Evolutionary conservation across 2,329 filamentous ascomycete genomes (phyloP).

Genomic region (Beauveria sp.): DNA sequence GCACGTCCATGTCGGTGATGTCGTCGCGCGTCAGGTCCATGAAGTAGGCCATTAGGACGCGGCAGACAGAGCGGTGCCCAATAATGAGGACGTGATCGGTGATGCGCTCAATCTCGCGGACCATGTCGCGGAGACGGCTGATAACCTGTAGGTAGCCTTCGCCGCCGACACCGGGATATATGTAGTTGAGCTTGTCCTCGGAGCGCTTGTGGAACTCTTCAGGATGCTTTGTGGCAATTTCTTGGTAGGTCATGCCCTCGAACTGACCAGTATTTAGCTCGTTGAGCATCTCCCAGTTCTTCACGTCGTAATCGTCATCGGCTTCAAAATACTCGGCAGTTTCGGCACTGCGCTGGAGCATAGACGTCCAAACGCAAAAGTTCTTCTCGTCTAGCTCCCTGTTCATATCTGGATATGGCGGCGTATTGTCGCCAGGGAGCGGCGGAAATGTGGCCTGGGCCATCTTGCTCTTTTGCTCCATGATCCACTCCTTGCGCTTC

Average conservation of each 20-base stretch:
- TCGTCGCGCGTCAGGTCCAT: conserved; percentile 84
- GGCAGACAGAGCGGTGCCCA: conserved; percentile 83
- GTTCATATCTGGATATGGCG: conserved; percentile 82
- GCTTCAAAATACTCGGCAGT: conserved; percentile 82
- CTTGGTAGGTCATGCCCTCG: conserved; percentile 89
- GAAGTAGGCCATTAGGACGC: conserved; percentile 93
- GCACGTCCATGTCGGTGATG: conserved; percentile 90
- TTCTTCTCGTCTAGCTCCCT: conserved; percentile 69
- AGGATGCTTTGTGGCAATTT: conserved; percentile 71
- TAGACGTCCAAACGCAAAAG: conserved; percentile 97
- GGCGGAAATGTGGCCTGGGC: conserved; percentile 80
- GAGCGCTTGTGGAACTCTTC: conserved; percentile 77
- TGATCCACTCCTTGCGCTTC: conserved; percentile 74
- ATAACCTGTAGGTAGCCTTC: conserved; percentile 97
- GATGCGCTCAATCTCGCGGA: conserved; percentile 94
- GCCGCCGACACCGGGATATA: conserved; percentile 90
- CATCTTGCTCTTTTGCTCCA: conserved; percentile 72
- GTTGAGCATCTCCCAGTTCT: conserved; percentile 97
- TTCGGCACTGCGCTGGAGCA: conserved; percentile 84
- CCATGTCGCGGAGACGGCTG: conserved; percentile 88
- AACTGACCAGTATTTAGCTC: conserved; percentile 90
- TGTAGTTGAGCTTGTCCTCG: conserved; percentile 86
- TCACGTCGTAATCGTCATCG: conserved; percentile 92
- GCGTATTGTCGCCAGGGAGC: conserved; percentile 81
- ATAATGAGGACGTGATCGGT: conserved; percentile 91